A percentile compares a stretch with the other conserved stretches of the same genome.
Evolutionary conservation across 1,284 basidiomycete species (phyloP).

Genomic region (Ceratobasidium sp.): DNA sequence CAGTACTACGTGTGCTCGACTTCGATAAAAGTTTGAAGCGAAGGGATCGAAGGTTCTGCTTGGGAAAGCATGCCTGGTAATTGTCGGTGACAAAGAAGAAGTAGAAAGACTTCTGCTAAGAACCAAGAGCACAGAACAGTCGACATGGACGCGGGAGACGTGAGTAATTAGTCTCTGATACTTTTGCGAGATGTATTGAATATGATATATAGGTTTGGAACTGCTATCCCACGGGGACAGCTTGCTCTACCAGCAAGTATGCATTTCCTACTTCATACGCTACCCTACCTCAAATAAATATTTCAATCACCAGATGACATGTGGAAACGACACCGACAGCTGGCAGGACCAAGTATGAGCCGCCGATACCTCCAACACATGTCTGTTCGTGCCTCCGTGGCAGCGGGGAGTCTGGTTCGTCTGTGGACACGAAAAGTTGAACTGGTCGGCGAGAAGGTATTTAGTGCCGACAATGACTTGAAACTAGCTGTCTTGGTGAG

Average conservation of each 20-base stretch:
- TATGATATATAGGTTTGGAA: slow-evolving; percentile 19
- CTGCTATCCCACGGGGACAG: slow-evolving; percentile 16
- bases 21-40: neutral
- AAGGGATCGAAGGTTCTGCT: slow-evolving; percentile 8
- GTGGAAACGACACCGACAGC: slow-evolving; percentile 37
- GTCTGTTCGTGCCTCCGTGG: slow-evolving; percentile 3
- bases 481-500: slow-evolving; percentile 33
- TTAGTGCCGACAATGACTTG: slow-evolving; percentile 20
- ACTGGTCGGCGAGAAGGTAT: slow-evolving; percentile 13
- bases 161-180: neutral
- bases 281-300: neutral
- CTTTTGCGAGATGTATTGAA: neutral
- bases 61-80: neutral
- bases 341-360: slow-evolving; percentile 32
- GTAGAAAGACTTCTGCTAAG: slow-evolving; percentile 24
- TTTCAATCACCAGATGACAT: neutral
- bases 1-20: neutral
- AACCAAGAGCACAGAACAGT: slow-evolving; percentile 13
- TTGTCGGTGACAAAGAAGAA: slow-evolving; percentile 26
- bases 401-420: slow-evolving; percentile 13
- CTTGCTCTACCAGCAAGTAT: slow-evolving; percentile 22
- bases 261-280: neutral
- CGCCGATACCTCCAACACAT: slow-evolving; percentile 24
- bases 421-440: slow-evolving; percentile 27
- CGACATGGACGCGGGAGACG: neutral